Evolutionary conservation across 1,284 basidiomycete genomes (phyloP), one percentile per base, ranked within the genome.

Genomic region (Amylostereum areolatum): DNA sequence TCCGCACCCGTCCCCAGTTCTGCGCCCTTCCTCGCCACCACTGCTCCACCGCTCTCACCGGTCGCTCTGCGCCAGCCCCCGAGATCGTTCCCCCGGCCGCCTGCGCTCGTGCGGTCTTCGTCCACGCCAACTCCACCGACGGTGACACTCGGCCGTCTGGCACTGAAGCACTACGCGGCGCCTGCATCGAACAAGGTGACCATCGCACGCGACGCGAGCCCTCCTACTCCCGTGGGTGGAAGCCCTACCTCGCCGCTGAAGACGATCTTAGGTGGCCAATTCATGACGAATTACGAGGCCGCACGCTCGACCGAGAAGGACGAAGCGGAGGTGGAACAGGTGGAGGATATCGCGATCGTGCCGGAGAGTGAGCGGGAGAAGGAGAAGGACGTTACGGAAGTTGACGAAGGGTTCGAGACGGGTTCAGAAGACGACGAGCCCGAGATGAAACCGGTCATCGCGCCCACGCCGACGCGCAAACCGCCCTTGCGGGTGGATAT

Each of bases 61-160:
- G n/a, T 28, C 6, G 18, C 43, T 39, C 27, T 29, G 33, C 32
- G 33, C 33, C 8, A 32, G 11, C 32, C 42, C 12, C n/a, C 24
- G 31, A 31, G 35, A 3, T 18, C 43, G 8, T 43, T 36, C 48
- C 46, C 44, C 6, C 52, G 51, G 3, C 36, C 62, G 9, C 54
- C 57, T 25, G 41, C 51, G 45, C 54, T 62, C 30, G 43, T 50
- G 5, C 53, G 60, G n/a, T 57, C 53, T 33, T 35, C 55, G 11
- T 61, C 60, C 24, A 57, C 55, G n/a, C 62, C 62, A 11, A 5
- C 58, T 52, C 54, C 62, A 31, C 24, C 53, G 4, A 33, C 52
- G 47, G 45, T 25, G 5, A 43, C 41, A 34, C 49, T 48, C 24
- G 40, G 47, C 52, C 57, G 54, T 31, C 55, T 59, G 11, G 48